Evolutionary conservation across 371 early-diverging fungal genomes (phyloP), one percentile per base, ranked within the genome.

Genomic region (Rhizoclosmatium hyalinum): DNA sequence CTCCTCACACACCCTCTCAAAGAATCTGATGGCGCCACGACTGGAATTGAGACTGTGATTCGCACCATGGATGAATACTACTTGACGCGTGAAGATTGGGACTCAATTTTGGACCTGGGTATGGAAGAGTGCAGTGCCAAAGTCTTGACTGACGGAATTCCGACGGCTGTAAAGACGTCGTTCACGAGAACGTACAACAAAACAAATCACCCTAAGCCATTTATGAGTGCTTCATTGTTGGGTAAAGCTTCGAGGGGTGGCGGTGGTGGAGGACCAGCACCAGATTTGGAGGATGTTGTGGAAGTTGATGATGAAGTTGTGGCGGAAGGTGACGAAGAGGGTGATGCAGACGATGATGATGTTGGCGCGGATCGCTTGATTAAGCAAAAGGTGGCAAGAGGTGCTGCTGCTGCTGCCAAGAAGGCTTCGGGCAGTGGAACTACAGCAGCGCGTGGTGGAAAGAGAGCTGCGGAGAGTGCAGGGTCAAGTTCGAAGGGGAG

Each of bases 41-140:
- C 10, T 42, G 93, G 90, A 1, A 89, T 92, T 41, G 85, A 86
- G 2, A 87, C 88, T 14, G 92, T 94, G 19, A 92, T 99, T 47
- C 83, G 91, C 2, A 70, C 90, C 8, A 93, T 99, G 94, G 95
- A 97, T 79, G 83, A 88, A 4, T 98, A 98, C 80, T 94, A 92
- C 76, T 79, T 99, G 58, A 90, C 88, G 68, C 88, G 91, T 67
- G 99, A 98, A 65, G 95, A 95, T 77, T 89, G 93, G 79, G 97
- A 97, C 21, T 83, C 91, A 0, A 78, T 98, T 32, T 77, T 91
- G 73, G 97, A 96, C 62, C 74, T 99, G 63, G 85, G 89, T n/a
- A 54, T 92, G 21, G 87, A 87, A 1, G 79, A 79, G 55, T 70
- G 56, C 57, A 46, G 58, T n/a, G 61, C 44, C 8, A 83, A 78